phyloP scores from a whole-genome alignment of 441 rosid genomes.

The Geranium incanum region DNA sequence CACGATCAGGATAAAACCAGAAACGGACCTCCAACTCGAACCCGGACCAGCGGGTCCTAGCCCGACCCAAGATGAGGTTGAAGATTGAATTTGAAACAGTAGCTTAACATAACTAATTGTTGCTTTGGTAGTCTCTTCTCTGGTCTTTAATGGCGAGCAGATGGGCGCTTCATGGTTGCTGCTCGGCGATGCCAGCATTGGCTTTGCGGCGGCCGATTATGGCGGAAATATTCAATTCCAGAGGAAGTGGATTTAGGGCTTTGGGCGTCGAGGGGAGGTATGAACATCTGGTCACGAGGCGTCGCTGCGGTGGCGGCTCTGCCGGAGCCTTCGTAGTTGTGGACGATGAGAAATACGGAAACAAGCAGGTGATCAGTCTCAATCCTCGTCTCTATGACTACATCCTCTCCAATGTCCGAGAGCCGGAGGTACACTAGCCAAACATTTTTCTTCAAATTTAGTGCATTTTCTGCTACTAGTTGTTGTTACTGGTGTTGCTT shows the following conservation, averaged over 20 bases:
- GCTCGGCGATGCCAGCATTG: conserved; percentile 3
- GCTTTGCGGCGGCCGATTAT: not conserved
- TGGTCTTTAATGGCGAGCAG: conserved; percentile 23
- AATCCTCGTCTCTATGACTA: conserved; percentile 75
- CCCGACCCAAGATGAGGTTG: not conserved
- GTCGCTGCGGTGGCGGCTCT: not conserved
- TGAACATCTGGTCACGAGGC: not conserved
- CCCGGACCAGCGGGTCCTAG: not conserved
- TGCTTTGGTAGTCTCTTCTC: not conserved
- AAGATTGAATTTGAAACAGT: not conserved
- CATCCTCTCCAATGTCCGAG: conserved; percentile 72
- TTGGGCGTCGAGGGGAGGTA: not conserved
- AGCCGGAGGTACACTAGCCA: conserved; percentile 49
- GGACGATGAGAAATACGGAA: conserved; percentile 57
- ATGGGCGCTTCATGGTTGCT: conserved; percentile 26
- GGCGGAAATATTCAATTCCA: conserved; percentile 7
- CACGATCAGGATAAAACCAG: not conserved
- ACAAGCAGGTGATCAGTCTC: conserved; percentile 65
- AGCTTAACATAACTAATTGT: not conserved
- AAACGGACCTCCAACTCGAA: not conserved
- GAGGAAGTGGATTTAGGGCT: conserved; percentile 15
- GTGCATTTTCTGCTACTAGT: not conserved
- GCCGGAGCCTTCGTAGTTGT: conserved; percentile 33
- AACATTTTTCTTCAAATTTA: not conserved
- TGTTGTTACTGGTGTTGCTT: not conserved